Evolutionary conservation across 2,329 filamentous ascomycete genomes (phyloP).

Genomic region (Graphium sp.): DNA sequence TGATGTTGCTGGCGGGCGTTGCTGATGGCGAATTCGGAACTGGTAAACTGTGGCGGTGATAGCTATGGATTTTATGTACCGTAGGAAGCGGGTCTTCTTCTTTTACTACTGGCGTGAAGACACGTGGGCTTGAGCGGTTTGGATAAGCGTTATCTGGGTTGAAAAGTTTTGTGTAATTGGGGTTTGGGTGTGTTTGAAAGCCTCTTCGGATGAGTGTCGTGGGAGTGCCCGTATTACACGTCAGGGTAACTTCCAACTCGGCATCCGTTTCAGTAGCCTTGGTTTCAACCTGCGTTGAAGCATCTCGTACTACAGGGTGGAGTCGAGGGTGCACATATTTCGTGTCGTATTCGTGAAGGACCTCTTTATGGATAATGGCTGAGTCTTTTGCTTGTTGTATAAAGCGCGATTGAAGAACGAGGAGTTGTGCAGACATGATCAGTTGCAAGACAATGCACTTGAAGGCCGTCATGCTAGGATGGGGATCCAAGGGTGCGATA

Average conservation of each 20-base stretch:
- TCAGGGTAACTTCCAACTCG: conserved; percentile 19
- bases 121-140: conserved; percentile 20
- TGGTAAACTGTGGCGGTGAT: conserved; percentile 6
- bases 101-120: conserved; percentile 25
- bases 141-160: conserved; percentile 38
- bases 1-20: no score
- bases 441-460: conserved; percentile 63
- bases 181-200: conserved; percentile 72
- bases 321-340: conserved; percentile 87
- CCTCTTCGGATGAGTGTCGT: conserved; percentile 51
- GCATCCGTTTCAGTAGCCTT: conserved; percentile 22
- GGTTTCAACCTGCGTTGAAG: conserved; percentile 60
- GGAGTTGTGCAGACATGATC: conserved; percentile 62
- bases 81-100: no score
- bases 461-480: conserved; percentile 73
- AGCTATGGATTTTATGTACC: no score
- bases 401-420: conserved; percentile 57
- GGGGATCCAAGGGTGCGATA: conserved; percentile 54
- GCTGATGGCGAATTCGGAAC: no score
- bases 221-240: conserved; percentile 27
- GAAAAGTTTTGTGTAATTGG: conserved; percentile 57
- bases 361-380: conserved; percentile 73
- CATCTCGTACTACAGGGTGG: conserved; percentile 62
- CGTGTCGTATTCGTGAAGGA: conserved; percentile 86
- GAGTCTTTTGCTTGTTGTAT: conserved; percentile 75